A percentile compares a stretch with the other conserved stretches of the same genome.
phyloP scores from a whole-genome alignment of 306 rosid genomes.

The Medicago arabica region DNA sequence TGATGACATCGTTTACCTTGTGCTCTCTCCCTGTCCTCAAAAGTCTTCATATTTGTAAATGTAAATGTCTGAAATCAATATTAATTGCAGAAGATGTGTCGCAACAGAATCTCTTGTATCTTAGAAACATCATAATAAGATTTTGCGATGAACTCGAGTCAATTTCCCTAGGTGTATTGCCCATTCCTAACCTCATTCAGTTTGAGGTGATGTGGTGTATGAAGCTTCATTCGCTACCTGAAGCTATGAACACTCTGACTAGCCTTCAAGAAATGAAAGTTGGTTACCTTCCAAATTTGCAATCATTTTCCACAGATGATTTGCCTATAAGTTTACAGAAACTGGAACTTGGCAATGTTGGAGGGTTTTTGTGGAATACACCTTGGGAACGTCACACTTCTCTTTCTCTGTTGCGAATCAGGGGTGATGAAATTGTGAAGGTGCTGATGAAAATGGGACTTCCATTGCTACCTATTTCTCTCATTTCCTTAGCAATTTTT shows the following conservation, averaged over 20 bases:
- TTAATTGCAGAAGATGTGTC: neutral
- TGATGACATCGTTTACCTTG: slow-evolving; percentile 10
- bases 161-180: neutral
- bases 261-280: neutral
- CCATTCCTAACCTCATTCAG: neutral
- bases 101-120: neutral
- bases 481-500: neutral
- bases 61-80: neutral
- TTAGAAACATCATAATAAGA: neutral
- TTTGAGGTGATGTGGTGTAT: neutral
- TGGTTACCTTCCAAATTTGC: neutral
- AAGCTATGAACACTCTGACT: neutral
- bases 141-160: neutral
- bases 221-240: neutral
- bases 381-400: neutral
- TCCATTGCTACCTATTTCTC: neutral
- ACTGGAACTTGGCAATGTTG: neutral
- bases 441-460: neutral
- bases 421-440: neutral
- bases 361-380: neutral
- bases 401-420: neutral
- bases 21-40: neutral
- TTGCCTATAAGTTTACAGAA: neutral
- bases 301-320: neutral
- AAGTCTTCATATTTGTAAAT: accelerated